These are phyloP conservation scores for Hyaloscypha bicolor DNA, from an alignment of 495 filamentous ascomycete genomes.

Conservation along the genomic window DNA sequence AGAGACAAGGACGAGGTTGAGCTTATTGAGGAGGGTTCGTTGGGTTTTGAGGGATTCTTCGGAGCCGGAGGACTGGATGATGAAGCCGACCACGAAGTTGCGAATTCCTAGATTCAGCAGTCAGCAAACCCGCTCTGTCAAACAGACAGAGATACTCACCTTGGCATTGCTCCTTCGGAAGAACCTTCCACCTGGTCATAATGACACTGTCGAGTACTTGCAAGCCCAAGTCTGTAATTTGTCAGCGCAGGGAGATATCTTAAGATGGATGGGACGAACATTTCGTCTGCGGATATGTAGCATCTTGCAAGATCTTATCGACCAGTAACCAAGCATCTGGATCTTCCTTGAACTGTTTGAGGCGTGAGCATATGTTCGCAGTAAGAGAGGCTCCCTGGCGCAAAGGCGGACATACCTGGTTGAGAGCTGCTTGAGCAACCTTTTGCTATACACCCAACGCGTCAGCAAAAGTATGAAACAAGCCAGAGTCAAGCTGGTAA, in stretches of 20 bases:
- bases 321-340: constrained; percentile 97
- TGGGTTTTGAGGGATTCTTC: constrained; percentile 83
- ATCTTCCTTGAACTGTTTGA: constrained; percentile 90
- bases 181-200: constrained; percentile 97
- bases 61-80: constrained; percentile 86
- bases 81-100: constrained; percentile 97
- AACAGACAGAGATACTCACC: constrained; percentile 17
- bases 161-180: constrained; percentile 93
- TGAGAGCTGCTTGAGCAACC: constrained; percentile 89
- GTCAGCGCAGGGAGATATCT: constrained; percentile 46
- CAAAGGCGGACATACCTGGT: constrained; percentile 68
- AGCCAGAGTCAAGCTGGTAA: background rate
- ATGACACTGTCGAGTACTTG: constrained; percentile 98
- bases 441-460: constrained; percentile 73
- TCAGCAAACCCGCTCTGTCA: constrained; percentile 28
- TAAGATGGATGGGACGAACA: constrained; percentile 58
- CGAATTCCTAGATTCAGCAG: constrained; percentile 67
- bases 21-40: constrained; percentile 90
- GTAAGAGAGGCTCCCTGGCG: constrained; percentile 8
- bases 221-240: constrained; percentile 75
- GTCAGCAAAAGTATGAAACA: constrained; percentile 15
- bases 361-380: constrained; percentile 33
- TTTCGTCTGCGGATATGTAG: constrained; percentile 93
- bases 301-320: constrained; percentile 89
- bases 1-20: constrained; percentile 95